Percentiles rank a stretch among this genome's conserved stretches.
Conservation (phyloP, 495 filamentous ascomycete genomes). For the Platismatia glauca region DNA sequence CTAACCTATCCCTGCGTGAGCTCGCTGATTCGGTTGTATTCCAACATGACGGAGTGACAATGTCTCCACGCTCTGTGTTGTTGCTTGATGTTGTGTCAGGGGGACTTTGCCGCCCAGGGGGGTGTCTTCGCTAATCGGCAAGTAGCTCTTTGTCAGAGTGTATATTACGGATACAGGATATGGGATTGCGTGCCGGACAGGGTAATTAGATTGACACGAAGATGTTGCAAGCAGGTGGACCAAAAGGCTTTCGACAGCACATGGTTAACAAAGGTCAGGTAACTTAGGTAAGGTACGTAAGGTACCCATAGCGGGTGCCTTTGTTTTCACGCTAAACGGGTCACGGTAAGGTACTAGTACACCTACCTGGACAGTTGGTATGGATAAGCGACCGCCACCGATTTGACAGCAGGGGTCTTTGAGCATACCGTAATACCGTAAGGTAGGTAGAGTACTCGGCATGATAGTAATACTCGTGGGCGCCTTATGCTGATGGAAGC, state of each 20-base stretch:
- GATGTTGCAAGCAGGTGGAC: not conserved
- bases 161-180: too few species aligned
- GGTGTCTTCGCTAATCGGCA: too few species aligned
- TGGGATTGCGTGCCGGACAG: not conserved
- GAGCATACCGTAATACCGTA: too few species aligned
- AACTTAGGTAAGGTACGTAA: not conserved
- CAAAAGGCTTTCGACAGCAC: not conserved
- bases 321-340: not conserved
- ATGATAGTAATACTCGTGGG: too few species aligned
- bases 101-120: not conserved
- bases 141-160: too few species aligned
- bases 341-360: too few species aligned
- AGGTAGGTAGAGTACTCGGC: too few species aligned
- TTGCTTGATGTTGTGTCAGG: not conserved
- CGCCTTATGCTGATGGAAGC: too few species aligned
- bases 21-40: not conserved
- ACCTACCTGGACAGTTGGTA: too few species aligned
- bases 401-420: not conserved
- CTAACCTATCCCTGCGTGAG: not conserved
- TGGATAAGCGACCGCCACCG: not conserved
- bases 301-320: not conserved
- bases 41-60: not conserved
- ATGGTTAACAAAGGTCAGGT: not conserved
- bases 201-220: not conserved
- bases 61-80: not conserved